phyloP scores from a whole-genome alignment of 208 protist genomes.

The Leishmania tarentolae region DNA sequence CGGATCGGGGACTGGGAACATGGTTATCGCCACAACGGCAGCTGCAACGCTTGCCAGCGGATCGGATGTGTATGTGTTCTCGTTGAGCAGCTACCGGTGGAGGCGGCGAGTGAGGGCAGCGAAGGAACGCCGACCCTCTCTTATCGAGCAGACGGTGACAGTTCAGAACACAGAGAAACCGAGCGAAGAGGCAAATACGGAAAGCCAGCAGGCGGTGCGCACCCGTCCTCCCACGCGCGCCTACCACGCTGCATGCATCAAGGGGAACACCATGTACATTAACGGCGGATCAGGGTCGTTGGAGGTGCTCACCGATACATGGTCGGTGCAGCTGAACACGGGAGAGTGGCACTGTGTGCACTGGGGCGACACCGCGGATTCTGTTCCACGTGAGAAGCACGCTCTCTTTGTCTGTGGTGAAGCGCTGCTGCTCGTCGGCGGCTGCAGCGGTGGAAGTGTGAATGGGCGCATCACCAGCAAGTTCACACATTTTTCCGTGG shows the following conservation, averaged over 20 bases:
- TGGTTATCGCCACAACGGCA: conserved; percentile 2
- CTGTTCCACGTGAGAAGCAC: conserved; percentile 70
- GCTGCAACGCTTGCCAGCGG: conserved; percentile 18
- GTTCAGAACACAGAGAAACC: conserved; percentile 4
- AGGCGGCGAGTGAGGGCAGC: conserved; percentile 19
- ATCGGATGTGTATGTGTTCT: conserved; percentile 43
- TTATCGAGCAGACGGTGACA: neutral
- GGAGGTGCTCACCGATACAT: conserved; percentile 66
- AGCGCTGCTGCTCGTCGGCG: conserved; percentile 71
- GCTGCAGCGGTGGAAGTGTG: conserved; percentile 51
- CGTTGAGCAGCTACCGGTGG: conserved; percentile 62
- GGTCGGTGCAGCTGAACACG: conserved; percentile 56
- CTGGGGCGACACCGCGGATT: conserved; percentile 58
- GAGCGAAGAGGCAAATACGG: neutral
- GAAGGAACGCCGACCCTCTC: neutral
- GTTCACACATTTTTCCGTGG: conserved; percentile 75
- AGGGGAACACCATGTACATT: conserved; percentile 64
- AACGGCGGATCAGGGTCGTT: conserved; percentile 58
- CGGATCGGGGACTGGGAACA: neutral
- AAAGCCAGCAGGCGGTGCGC: neutral
- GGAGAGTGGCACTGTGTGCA: conserved; percentile 66
- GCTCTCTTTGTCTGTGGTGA: conserved; percentile 71
- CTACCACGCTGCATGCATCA: conserved; percentile 68
- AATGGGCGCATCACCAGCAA: conserved; percentile 48
- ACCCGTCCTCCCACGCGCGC: conserved; percentile 37